Conservation (phyloP, 2,329 filamentous ascomycete genomes). For the Penicillium sp. region DNA sequence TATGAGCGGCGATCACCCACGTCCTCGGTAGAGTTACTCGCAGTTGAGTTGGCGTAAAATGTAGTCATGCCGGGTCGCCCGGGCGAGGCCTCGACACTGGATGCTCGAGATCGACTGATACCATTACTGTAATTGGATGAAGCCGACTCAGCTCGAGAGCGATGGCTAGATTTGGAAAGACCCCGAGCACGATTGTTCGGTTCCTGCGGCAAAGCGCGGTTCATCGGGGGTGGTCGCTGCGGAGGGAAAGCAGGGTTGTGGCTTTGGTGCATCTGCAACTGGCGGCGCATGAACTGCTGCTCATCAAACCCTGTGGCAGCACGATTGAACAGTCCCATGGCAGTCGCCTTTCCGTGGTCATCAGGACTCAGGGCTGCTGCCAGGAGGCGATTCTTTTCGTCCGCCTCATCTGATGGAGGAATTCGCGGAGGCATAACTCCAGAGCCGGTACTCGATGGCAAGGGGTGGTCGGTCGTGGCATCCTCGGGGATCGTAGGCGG, state of each 20-base stretch:
- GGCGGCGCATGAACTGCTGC: constrained; percentile 73
- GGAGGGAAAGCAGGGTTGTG: constrained; percentile 53
- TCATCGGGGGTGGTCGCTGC: constrained; percentile 25
- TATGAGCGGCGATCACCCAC: constrained; percentile 23
- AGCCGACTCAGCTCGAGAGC: constrained; percentile 33
- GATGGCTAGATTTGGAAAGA: constrained; percentile 34
- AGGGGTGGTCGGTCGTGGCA: constrained; percentile 25
- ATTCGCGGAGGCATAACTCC: constrained; percentile 54
- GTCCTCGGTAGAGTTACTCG: constrained; percentile 37
- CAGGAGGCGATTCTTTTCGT: constrained; percentile 61
- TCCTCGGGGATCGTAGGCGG: constrained; percentile 34
- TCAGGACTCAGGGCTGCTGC: constrained; percentile 61
- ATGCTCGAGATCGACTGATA: constrained; percentile 18
- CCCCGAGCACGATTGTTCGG: constrained; percentile 25
- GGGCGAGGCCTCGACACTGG: constrained; percentile 29
- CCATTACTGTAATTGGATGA: constrained; percentile 34
- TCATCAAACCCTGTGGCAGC: constrained; percentile 75
- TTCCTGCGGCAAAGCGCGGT: constrained; percentile 19
- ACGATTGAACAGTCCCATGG: constrained; percentile 65
- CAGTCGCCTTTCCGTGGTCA: constrained; percentile 76
- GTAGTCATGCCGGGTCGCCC: constrained; percentile 20
- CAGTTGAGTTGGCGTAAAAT: constrained; percentile 33
- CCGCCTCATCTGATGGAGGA: constrained; percentile 65
- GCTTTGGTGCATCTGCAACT: constrained; percentile 72
- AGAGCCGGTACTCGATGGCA: constrained; percentile 24